These are phyloP conservation scores for Helenozyma baotianmanensis DNA, from an alignment of 805 yeast genomes.

Conservation along the genomic window DNA sequence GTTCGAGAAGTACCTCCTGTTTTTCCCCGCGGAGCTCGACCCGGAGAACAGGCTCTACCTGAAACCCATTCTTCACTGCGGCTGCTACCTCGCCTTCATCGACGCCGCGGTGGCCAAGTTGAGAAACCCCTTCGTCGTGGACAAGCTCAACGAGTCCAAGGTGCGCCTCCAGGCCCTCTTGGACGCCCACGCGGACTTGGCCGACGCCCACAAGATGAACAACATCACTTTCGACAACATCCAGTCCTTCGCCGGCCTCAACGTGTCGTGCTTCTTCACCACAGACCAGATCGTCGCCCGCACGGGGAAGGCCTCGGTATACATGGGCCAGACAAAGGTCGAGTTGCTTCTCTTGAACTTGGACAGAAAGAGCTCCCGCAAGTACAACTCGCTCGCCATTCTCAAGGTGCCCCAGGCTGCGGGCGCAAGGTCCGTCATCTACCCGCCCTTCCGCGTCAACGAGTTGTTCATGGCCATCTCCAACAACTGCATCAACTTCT, in stretches of 20 bases:
- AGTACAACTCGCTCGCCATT: slow-evolving; percentile 36
- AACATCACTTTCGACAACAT: slow-evolving; percentile 34
- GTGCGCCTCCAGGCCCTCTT: slow-evolving; percentile 16
- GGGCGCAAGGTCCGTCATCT: slow-evolving; percentile 29
- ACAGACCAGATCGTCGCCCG: slow-evolving; percentile 33
- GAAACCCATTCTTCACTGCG: slow-evolving; percentile 30
- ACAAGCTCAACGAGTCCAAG: slow-evolving; percentile 20
- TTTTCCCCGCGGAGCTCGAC: slow-evolving; percentile 13
- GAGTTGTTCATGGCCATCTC: slow-evolving; percentile 25
- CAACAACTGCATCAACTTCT: slow-evolving; percentile 14
- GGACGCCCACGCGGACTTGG: slow-evolving; percentile 9
- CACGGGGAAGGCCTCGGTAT: slow-evolving; percentile 20
- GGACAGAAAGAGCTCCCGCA: slow-evolving; percentile 2
- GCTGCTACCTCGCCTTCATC: slow-evolving; percentile 26
- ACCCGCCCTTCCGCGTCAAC: slow-evolving; percentile 40
- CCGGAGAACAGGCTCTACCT: slow-evolving; percentile 18
- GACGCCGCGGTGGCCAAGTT: slow-evolving; percentile 17
- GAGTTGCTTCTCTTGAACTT: slow-evolving; percentile 36
- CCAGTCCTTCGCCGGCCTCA: slow-evolving; percentile 22
- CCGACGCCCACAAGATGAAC: slow-evolving; percentile 20
- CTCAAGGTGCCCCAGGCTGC: slow-evolving; percentile 19
- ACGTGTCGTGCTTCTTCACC: slow-evolving; percentile 37
- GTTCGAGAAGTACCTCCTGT: slow-evolving; percentile 27
- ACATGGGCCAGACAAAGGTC: slow-evolving; percentile 15
- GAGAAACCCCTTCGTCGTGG: slow-evolving; percentile 38